phyloP scores from a whole-genome alignment of 2,329 filamentous ascomycete genomes.

The Neofusicoccum sp. region DNA sequence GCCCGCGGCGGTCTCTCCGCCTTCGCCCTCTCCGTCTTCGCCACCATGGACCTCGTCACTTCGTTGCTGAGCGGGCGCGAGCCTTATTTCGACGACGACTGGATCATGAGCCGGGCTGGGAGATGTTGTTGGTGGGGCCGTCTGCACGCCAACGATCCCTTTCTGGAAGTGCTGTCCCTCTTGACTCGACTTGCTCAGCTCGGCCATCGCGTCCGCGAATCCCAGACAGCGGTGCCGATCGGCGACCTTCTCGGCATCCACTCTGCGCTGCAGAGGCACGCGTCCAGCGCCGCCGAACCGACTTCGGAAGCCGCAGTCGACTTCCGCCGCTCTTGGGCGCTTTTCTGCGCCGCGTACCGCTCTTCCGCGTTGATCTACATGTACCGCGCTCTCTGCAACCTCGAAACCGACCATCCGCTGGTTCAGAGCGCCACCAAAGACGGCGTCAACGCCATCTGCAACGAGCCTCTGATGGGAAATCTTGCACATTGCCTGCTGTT shows the following conservation, averaged over 20 bases:
- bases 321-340: background rate
- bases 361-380: background rate
- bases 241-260: background rate
- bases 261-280: background rate
- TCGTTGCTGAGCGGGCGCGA: background rate
- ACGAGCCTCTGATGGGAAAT: background rate
- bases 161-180: background rate
- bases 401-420: background rate
- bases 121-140: background rate
- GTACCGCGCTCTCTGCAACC: background rate
- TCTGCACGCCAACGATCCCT: background rate
- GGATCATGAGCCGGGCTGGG: background rate
- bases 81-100: background rate
- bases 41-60: background rate
- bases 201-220: background rate
- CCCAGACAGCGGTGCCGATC: background rate
- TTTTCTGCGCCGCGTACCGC: background rate
- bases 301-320: background rate
- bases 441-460: background rate
- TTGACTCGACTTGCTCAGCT: background rate
- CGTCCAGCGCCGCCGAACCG: background rate
- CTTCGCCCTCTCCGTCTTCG: background rate
- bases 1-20: background rate
- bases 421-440: background rate
- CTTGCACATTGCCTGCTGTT: conserved; percentile 1